Evolutionary conservation across 176 grass and related monocot species (phyloP), one percentile per base, ranked within the genome.

Genomic region (Thinopyrum elongatum): DNA sequence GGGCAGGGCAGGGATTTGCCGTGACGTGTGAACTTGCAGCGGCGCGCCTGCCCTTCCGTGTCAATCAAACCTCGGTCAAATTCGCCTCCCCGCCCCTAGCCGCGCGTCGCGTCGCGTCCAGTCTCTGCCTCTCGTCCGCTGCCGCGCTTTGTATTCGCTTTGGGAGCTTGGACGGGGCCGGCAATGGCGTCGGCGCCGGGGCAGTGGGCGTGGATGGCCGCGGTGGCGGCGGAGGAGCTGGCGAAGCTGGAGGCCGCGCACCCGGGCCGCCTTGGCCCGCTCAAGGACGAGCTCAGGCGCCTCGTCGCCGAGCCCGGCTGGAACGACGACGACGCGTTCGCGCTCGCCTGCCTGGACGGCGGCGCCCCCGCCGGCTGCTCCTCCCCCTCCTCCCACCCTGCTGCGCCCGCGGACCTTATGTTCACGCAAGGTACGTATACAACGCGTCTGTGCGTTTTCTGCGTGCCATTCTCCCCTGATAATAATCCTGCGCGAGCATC

Each of bases 201-300:
- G 77, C 68, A 85, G 11, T 89, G 79, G 87, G 86, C 82, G 17
- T 98, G 95, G 95, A 64, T 95, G 78, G 91, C 70, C 39, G 93
- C 90, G 72, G 89, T 84, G 70, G 95, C 95, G 35, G 77, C 42
- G 9, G 89, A 95, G 74, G 95, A 98, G 89, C 87, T 98, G 58
- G 83, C 87, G 46, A 93, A 88, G 77, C 91, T 98, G 83, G 95
- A 98, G 65, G 81, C 79, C 17, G 79, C 79, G 80, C 91, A 98
- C 59, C 95, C 95, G 44, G 70, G 88, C 80, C 93, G 89, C 49
- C 88, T 95, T 89, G 86, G 73, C 74, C 84, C 76, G 68, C 93
- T 95, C 82, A 98, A 98, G 86, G 85, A 82, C 67, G 95, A 98
- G 79, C 91, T 98, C 30, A 76, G 88, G 77, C 90, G 78, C 31